phyloP scores from a whole-genome alignment of 495 filamentous ascomycete genomes.

The Umbilicaria muhlenbergii region DNA sequence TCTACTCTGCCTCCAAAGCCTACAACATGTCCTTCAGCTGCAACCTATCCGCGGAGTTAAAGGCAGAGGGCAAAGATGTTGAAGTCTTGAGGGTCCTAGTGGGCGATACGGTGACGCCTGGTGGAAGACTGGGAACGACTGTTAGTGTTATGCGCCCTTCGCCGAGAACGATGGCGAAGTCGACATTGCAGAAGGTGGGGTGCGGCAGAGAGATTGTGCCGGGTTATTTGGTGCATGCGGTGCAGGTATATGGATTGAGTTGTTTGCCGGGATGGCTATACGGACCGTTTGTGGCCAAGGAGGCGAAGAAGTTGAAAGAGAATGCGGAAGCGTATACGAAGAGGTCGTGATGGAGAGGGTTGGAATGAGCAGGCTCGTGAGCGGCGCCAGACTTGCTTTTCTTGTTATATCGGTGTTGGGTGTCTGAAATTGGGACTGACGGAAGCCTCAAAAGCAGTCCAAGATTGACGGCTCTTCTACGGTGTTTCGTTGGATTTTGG shows the following conservation, averaged over 20 bases:
- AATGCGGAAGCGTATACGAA: too few relatives aligned
- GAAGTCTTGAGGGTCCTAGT: background rate
- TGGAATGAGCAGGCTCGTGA: too few relatives aligned
- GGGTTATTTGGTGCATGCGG: constrained; percentile 2
- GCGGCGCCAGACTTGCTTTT: too few relatives aligned
- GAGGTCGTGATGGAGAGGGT: too few relatives aligned
- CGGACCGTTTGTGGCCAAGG: background rate
- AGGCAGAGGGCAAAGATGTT: background rate
- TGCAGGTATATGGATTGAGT: background rate
- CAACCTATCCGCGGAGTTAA: constrained; percentile 2
- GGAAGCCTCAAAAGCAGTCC: too few relatives aligned
- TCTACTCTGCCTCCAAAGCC: constrained; percentile 32
- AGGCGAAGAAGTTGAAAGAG: background rate
- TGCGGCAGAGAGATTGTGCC: background rate
- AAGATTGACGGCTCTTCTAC: too few relatives aligned
- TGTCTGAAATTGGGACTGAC: too few relatives aligned
- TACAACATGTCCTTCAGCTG: constrained; percentile 30
- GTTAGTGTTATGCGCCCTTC: background rate
- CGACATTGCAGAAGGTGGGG: constrained; percentile 1
- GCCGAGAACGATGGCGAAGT: background rate
- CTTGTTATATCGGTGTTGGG: too few relatives aligned
- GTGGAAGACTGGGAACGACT: background rate
- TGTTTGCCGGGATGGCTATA: background rate
- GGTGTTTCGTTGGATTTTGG: too few relatives aligned
- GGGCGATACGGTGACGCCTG: constrained; percentile 1